Conservation (phyloP, 129 eudicot species). For the Chrysanthemum lavandulifolium region DNA sequence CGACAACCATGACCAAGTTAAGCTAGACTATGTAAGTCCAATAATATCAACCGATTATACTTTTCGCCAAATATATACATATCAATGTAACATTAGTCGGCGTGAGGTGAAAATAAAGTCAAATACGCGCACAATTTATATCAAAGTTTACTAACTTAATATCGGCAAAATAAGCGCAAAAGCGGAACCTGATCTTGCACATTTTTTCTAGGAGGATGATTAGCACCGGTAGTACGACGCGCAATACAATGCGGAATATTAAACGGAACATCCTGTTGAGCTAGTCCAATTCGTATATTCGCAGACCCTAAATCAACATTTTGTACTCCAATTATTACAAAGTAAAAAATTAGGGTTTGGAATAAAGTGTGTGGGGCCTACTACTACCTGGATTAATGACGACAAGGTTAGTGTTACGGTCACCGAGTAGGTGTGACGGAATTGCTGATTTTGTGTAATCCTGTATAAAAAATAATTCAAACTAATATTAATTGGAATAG, state of each 20-base stretch:
- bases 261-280: slow-evolving; percentile 73
- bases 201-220: slow-evolving; percentile 58
- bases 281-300: slow-evolving; percentile 70
- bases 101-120: too few species aligned
- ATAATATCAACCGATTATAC: too few species aligned
- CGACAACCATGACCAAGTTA: too few species aligned
- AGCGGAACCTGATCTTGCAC: slow-evolving; percentile 72
- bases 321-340: not conserved
- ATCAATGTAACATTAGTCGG: too few species aligned
- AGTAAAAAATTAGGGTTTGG: slow-evolving; percentile 33
- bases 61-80: too few species aligned
- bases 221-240: slow-evolving; percentile 68
- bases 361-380: not conserved
- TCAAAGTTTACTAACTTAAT: too few species aligned
- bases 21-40: too few species aligned
- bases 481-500: not conserved
- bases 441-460: slow-evolving; percentile 78
- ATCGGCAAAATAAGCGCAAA: not conserved
- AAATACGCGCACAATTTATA: too few species aligned
- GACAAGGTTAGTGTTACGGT: slow-evolving; percentile 85
- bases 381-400: slow-evolving; percentile 85
- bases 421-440: slow-evolving; percentile 79
- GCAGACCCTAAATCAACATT: slow-evolving; percentile 60
- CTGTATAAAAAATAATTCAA: slow-evolving; percentile 30
- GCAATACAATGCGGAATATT: slow-evolving; percentile 91